Conservation (phyloP, 2,329 filamentous ascomycete genomes). For the Colletotrichum lindemuthianum region DNA sequence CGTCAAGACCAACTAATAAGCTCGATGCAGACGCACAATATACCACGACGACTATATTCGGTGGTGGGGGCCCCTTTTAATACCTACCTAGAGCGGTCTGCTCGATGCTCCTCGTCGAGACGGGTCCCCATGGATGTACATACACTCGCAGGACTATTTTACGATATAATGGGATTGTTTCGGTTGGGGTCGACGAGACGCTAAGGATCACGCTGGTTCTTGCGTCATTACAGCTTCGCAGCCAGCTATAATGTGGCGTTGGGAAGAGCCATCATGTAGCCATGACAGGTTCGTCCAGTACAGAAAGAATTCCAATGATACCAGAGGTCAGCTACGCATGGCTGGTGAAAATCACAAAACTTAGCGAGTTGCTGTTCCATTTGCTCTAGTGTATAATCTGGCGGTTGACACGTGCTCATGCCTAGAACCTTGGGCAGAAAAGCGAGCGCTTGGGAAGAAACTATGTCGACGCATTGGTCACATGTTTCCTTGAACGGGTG, state of each 20-base stretch:
- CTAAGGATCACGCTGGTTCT: conserved; percentile 9
- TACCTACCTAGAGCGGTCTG: conserved; percentile 18
- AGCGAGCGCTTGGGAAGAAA: too few relatives aligned
- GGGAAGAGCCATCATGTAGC: conserved; percentile 28
- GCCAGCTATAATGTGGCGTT: conserved; percentile 11
- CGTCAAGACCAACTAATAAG: conserved; percentile 48
- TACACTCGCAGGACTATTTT: conserved; percentile 23
- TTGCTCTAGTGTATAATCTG: too few relatives aligned
- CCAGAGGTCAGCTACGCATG: conserved; percentile 24
- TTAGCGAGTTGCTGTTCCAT: too few relatives aligned
- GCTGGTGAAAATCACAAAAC: not conserved
- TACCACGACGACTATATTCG: conserved; percentile 23
- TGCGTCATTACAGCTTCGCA: conserved; percentile 27
- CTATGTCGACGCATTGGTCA: too few relatives aligned
- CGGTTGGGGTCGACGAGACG: conserved; percentile 20
- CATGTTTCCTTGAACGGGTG: too few relatives aligned
- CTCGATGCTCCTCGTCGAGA: conserved; percentile 10
- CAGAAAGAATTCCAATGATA: conserved; percentile 33
- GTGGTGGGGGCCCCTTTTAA: conserved; percentile 24
- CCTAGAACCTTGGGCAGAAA: too few relatives aligned
- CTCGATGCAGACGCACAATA: conserved; percentile 7
- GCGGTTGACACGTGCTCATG: too few relatives aligned
- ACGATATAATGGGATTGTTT: conserved; percentile 33
- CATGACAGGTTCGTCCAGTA: conserved; percentile 32
- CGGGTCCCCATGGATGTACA: conserved; percentile 24